A percentile compares a stretch with the other conserved stretches of the same genome.
These are phyloP conservation scores for Yarrowia galli DNA, from an alignment of 1,139 yeast species.

Conservation along the genomic window DNA sequence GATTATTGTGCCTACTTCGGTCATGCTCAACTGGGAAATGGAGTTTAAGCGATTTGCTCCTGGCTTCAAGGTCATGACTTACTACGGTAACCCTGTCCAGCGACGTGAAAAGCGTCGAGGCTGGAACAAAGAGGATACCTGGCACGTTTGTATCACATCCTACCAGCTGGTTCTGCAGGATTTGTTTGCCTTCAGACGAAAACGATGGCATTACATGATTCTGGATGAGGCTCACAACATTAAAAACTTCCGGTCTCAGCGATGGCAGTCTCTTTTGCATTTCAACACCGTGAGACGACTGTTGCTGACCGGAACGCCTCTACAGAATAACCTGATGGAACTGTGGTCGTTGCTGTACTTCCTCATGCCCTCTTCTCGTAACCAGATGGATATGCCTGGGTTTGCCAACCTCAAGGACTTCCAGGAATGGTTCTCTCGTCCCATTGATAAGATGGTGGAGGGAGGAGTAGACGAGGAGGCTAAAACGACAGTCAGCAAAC, in stretches of 20 bases:
- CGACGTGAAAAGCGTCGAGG: constrained; percentile 95
- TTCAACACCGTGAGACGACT: constrained; percentile 91
- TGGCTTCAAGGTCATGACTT: constrained; percentile 93
- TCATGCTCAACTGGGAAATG: constrained; percentile 99
- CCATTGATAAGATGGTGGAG: constrained; percentile 91
- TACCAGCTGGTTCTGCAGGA: constrained; percentile 97
- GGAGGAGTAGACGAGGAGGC: constrained; percentile 74
- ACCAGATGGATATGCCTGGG: constrained; percentile 81
- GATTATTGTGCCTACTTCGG: constrained; percentile 96
- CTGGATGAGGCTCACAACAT: constrained; percentile 98
- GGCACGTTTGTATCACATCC: constrained; percentile 96
- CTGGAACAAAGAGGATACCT: constrained; percentile 95
- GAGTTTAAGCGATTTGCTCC: constrained; percentile 98
- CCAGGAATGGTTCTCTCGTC: constrained; percentile 98
- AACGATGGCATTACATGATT: constrained; percentile 95
- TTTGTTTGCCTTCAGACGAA: constrained; percentile 89
- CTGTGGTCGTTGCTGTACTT: constrained; percentile 93
- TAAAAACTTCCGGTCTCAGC: constrained; percentile 91
- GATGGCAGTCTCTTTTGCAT: constrained; percentile 96
- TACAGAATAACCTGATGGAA: constrained; percentile 90
- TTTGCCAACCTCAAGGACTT: constrained; percentile 95
- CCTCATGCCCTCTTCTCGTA: constrained; percentile 88
- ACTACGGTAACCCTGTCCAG: constrained; percentile 98
- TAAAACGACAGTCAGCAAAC: constrained; percentile 78
- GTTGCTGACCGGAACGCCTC: constrained; percentile 92